Conservation (phyloP, 768 basidiomycete genomes). For the Panaeolus papilionaceus region DNA sequence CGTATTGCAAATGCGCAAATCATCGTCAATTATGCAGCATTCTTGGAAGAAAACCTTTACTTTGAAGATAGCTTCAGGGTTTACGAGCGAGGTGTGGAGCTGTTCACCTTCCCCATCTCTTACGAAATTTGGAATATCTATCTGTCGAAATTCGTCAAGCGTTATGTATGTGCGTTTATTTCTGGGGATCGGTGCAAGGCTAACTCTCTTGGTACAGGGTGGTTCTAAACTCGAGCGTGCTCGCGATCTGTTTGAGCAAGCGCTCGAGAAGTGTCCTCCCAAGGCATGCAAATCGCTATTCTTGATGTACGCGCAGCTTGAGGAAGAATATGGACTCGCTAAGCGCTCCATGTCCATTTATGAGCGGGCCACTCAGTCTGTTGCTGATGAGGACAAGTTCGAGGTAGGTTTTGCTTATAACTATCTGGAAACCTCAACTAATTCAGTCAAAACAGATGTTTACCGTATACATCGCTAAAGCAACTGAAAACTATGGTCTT, state of each 20-base stretch:
- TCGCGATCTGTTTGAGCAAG: conserved; percentile 98
- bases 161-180: conserved; percentile 71
- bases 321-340: conserved; percentile 94
- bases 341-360: conserved; percentile 97
- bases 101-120: conserved; percentile 97
- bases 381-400: conserved; percentile 91
- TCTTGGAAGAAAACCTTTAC: conserved; percentile 97
- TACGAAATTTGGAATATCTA: conserved; percentile 99
- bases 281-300: conserved; percentile 95
- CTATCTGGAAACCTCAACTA: background rate
- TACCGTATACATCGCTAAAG: conserved; percentile 96
- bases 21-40: conserved; percentile 96
- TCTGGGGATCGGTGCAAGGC: background rate
- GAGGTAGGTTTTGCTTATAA: conserved; percentile 62
- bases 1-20: conserved; percentile 98
- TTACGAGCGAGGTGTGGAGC: conserved; percentile 95
- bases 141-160: conserved; percentile 94
- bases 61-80: conserved; percentile 99
- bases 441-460: conserved; percentile 71
- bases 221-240: conserved; percentile 94
- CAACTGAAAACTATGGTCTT: conserved; percentile 92
- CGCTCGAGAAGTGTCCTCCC: conserved; percentile 93
- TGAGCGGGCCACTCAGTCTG: conserved; percentile 88
- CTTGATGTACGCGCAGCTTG: conserved; percentile 94
- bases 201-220: conserved; percentile 53